Percentiles rank a stretch among this genome's conserved stretches.
phyloP scores from a whole-genome alignment of 1,284 basidiomycete species.

The Rhodotorula sp. region DNA sequence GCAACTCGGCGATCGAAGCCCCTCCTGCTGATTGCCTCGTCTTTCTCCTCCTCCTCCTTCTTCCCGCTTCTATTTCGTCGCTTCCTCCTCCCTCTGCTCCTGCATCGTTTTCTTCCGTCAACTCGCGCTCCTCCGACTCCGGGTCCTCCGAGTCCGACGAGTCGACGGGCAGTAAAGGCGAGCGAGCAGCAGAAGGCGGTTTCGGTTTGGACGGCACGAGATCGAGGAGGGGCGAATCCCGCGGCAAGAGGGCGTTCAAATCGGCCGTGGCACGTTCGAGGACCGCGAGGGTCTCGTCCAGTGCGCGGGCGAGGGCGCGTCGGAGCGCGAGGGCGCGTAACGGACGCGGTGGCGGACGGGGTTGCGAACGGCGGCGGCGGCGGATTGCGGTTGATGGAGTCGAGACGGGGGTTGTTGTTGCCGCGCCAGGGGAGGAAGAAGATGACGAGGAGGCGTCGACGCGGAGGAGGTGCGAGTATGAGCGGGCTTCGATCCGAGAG shows the following conservation, averaged over 20 bases:
- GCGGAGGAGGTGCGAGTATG: slow-evolving; percentile 5
- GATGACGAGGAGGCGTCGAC: neutral
- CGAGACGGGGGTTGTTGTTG: neutral
- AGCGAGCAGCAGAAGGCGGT: neutral
- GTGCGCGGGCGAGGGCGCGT: neutral
- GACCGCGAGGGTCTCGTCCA: neutral
- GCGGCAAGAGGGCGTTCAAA: slow-evolving; percentile 12
- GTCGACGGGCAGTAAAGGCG: neutral
- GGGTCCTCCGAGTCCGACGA: neutral
- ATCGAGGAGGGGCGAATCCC: slow-evolving; percentile 13
- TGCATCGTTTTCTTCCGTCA: neutral
- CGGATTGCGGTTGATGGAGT: neutral
- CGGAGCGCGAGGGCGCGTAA: slow-evolving; percentile 15
- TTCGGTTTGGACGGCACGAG: neutral
- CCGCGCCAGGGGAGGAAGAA: neutral
- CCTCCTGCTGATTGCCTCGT: too few relatives aligned
- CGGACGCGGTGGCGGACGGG: neutral
- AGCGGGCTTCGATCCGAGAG: slow-evolving; percentile 30
- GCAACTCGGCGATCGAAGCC: slow-evolving; percentile 18
- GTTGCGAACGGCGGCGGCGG: neutral
- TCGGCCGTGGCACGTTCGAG: neutral
- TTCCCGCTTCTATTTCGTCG: too few relatives aligned
- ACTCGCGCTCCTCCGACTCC: neutral
- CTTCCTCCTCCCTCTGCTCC: neutral
- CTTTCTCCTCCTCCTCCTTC: too few relatives aligned